A percentile compares a stretch with the other conserved stretches of the same genome.
Conservation (phyloP, 2,329 filamentous ascomycete species). For the Fonsecaea multimorphosa region DNA sequence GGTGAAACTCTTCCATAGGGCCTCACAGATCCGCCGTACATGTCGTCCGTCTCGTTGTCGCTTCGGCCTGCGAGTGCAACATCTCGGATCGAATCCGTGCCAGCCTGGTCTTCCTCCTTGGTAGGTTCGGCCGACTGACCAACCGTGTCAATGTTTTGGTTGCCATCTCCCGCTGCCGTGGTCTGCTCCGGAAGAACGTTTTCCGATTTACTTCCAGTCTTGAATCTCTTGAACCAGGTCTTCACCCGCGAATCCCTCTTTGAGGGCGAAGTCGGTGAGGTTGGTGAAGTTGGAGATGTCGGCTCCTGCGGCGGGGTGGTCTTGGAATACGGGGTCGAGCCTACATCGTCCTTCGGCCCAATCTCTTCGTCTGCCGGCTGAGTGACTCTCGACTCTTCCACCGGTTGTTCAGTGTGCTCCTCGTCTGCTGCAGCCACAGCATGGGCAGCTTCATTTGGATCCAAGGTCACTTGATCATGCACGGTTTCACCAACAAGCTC, state of each 20-base stretch:
- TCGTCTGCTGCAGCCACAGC: conserved; percentile 19
- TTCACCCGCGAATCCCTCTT: conserved; percentile 37
- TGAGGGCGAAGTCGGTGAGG: conserved; percentile 31
- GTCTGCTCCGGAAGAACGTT: conserved; percentile 26
- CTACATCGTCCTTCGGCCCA: conserved; percentile 13
- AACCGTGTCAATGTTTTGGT: background rate
- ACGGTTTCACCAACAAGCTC: conserved; percentile 21
- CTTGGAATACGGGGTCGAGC: conserved; percentile 15
- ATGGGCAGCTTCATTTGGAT: conserved; percentile 25
- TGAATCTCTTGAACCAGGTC: conserved; percentile 36
- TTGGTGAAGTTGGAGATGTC: conserved; percentile 21
- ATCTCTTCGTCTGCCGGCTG: conserved; percentile 13
- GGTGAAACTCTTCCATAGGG: conserved; percentile 28
- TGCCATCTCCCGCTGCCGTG: conserved; percentile 11
- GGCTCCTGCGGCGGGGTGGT: conserved; percentile 17
- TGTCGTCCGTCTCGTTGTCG: conserved; percentile 37
- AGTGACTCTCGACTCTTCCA: conserved; percentile 1
- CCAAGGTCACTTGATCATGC: conserved; percentile 28
- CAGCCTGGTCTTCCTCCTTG: conserved; percentile 26
- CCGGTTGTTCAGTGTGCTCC: conserved; percentile 6
- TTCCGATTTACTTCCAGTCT: conserved; percentile 32
- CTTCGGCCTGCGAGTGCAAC: conserved; percentile 39
- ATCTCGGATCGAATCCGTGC: conserved; percentile 38
- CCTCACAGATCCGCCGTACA: conserved; percentile 36
- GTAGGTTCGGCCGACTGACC: conserved; percentile 8